Conservation (phyloP, 768 basidiomycete genomes). For the Clathrus columnatus region DNA sequence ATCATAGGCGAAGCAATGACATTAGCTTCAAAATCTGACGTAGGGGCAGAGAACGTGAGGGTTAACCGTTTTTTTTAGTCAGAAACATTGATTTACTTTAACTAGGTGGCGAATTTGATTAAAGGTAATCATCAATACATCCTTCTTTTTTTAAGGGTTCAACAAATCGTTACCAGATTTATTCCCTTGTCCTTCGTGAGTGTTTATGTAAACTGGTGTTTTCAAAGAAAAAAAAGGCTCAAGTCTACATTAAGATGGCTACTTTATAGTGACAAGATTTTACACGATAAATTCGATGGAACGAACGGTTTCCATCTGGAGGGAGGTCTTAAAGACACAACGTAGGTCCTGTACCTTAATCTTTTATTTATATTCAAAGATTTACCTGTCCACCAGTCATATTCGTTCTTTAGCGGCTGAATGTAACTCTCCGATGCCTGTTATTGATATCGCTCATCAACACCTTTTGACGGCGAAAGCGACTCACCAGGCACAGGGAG, state of each 20-base stretch:
- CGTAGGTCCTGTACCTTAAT: constrained; percentile 29
- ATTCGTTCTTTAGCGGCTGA: constrained; percentile 62
- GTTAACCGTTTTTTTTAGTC: not conserved
- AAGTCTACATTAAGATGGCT: constrained; percentile 32
- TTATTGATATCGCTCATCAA: constrained; percentile 62
- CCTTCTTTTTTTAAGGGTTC: constrained; percentile 38
- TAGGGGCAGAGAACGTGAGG: constrained; percentile 51
- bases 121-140: constrained; percentile 34
- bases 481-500: constrained; percentile 46
- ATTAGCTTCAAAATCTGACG: constrained; percentile 75
- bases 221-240: not conserved
- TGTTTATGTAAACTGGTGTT: not conserved
- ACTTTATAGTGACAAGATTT: constrained; percentile 58
- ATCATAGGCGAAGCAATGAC: constrained; percentile 78
- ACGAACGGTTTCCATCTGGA: constrained; percentile 69
- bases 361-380: constrained; percentile 4
- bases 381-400: constrained; percentile 33
- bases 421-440: constrained; percentile 61
- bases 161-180: constrained; percentile 47
- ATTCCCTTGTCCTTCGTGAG: constrained; percentile 9
- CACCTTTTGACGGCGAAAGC: constrained; percentile 75
- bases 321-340: constrained; percentile 82
- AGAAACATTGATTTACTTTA: not conserved
- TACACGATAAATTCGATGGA: constrained; percentile 67
- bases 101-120: constrained; percentile 34